These are phyloP conservation scores for Saccharomyces mikatae DNA, from an alignment of 805 yeast species.

Conservation along the genomic window DNA sequence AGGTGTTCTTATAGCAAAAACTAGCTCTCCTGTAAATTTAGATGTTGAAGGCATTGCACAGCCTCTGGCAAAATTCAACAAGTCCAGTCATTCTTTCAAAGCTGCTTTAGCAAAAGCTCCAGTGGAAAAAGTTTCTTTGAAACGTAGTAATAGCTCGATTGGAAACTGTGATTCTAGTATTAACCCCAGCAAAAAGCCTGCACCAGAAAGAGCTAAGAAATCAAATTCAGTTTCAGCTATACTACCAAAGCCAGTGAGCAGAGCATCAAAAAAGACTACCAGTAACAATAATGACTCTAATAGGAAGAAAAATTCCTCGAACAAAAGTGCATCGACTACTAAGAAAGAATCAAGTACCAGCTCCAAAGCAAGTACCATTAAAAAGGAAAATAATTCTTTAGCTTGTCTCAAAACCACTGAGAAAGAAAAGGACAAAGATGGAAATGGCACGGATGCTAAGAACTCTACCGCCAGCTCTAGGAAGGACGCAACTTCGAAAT, in stretches of 20 bases:
- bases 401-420: background rate
- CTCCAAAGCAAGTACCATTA: background rate
- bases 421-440: background rate
- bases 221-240: slow-evolving; percentile 3
- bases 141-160: background rate
- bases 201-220: slow-evolving; percentile 7
- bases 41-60: slow-evolving; percentile 3
- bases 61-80: background rate
- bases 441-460: background rate
- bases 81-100: background rate
- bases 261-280: background rate
- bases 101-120: slow-evolving; percentile 1
- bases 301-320: slow-evolving; percentile 5
- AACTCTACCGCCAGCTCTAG: slow-evolving; percentile 1
- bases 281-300: slow-evolving; percentile 1
- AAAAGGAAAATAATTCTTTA: slow-evolving; percentile 2
- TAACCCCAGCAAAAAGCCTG: background rate
- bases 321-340: background rate
- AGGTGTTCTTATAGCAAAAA: slow-evolving; percentile 16
- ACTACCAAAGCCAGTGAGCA: slow-evolving; percentile 1
- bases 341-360: background rate
- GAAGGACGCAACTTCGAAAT: slow-evolving; percentile 11
- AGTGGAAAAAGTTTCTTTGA: background rate
- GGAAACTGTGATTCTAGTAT: background rate
- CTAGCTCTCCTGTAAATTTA: slow-evolving; percentile 17